Conservation (phyloP, 176 grass and related monocot species). For the Carex kokanica region DNA sequence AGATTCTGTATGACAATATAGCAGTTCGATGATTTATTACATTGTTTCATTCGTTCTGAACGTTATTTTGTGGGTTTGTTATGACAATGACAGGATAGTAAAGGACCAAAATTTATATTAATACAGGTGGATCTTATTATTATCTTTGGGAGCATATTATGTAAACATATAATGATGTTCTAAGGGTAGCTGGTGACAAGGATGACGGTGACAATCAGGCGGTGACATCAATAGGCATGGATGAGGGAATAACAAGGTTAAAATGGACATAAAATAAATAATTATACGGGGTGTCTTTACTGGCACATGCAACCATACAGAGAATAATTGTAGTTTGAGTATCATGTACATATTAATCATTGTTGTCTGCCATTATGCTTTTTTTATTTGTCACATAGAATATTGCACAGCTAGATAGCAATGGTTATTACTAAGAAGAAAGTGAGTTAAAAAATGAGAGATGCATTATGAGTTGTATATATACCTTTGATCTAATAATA, state of each 20-base stretch:
- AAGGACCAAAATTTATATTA: background rate
- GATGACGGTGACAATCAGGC: background rate
- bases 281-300: background rate
- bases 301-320: slow-evolving; percentile 5
- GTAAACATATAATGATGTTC: background rate
- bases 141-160: background rate
- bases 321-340: slow-evolving; percentile 16
- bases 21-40: background rate
- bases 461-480: slow-evolving; percentile 10
- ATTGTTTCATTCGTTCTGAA: background rate
- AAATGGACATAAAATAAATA: background rate
- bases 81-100: background rate
- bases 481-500: slow-evolving; percentile 85
- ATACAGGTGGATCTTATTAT: background rate
- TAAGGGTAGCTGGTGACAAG: background rate
- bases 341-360: slow-evolving; percentile 15
- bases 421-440: background rate
- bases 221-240: background rate
- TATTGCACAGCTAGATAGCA: slow-evolving; percentile 5
- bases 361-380: background rate
- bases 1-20: background rate
- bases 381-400: background rate
- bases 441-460: background rate
- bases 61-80: background rate
- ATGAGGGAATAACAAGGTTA: background rate